Evolutionary conservation across 345 rosid genomes (phyloP).

Genomic region (Syzygium oleosum): DNA sequence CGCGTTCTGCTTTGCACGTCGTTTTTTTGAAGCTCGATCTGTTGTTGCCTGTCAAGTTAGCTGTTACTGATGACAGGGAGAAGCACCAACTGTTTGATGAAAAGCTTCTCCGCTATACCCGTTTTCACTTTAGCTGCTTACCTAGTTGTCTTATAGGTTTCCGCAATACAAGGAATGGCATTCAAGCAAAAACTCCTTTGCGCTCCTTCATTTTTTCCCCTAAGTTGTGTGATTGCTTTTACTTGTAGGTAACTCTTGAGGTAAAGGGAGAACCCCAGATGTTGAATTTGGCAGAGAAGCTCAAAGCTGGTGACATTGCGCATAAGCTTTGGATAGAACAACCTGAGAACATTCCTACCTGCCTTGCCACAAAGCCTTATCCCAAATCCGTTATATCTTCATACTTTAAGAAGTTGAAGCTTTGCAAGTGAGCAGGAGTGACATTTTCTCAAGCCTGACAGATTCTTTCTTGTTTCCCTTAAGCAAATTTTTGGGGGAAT

Average conservation of each 20-base stretch:
- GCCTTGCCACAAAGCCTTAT: slow-evolving; percentile 77
- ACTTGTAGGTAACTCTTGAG: slow-evolving; percentile 74
- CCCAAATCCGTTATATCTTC: slow-evolving; percentile 47
- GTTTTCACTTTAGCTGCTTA: neutral
- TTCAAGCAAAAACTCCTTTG: neutral
- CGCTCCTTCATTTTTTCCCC: neutral
- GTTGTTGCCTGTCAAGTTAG: neutral
- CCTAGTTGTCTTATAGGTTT: neutral
- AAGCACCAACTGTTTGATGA: neutral
- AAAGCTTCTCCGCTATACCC: neutral
- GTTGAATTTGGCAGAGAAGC: slow-evolving; percentile 65
- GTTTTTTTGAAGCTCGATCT: neutral
- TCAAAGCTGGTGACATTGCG: slow-evolving; percentile 49
- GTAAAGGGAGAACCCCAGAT: slow-evolving; percentile 86
- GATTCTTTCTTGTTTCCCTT: neutral
- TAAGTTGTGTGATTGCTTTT: neutral
- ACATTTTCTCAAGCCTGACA: neutral
- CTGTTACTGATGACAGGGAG: neutral
- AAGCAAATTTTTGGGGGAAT: neutral
- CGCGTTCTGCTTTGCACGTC: neutral
- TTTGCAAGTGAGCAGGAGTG: slow-evolving; percentile 47
- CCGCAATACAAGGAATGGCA: neutral
- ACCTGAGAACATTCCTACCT: slow-evolving; percentile 86
- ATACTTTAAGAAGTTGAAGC: slow-evolving; percentile 68
- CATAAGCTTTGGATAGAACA: slow-evolving; percentile 87